These are phyloP conservation scores for Theileria equi DNA, from an alignment of 169 alveolate genomes.

Conservation along the genomic window DNA sequence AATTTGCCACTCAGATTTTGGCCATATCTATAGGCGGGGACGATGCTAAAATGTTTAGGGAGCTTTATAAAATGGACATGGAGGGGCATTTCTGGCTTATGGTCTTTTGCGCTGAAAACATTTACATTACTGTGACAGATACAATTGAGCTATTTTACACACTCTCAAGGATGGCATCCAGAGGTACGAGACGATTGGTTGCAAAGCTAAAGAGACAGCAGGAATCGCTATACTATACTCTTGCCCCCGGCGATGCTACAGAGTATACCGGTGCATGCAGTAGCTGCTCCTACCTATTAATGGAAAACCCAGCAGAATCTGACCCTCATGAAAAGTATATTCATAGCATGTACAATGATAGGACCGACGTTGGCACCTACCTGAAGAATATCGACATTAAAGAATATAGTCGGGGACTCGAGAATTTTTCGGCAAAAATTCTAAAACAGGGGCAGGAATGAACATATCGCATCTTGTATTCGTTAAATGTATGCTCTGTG, in stretches of 20 bases:
- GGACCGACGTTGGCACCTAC: conserved; percentile 52
- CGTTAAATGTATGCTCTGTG: no score
- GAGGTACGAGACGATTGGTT: not conserved
- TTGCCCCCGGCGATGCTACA: conserved; percentile 2
- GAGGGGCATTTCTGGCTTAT: conserved; percentile 17
- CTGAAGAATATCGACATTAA: conserved; percentile 39
- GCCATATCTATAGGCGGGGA: not conserved
- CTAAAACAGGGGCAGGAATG: not conserved
- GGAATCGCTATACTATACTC: conserved; percentile 36
- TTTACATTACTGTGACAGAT: conserved; percentile 55
- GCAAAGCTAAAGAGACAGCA: conserved; percentile 12
- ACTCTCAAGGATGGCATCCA: conserved; percentile 4
- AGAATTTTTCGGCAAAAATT: not conserved
- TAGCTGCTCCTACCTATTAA: conserved; percentile 42
- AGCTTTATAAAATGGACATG: conserved; percentile 14
- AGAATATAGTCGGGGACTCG: conserved; percentile 20
- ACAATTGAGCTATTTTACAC: conserved; percentile 24
- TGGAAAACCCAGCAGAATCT: conserved; percentile 27
- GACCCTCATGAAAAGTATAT: conserved; percentile 54
- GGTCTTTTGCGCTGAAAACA: conserved; percentile 48
- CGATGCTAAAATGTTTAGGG: conserved; percentile 1
- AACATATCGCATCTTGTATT: no score
- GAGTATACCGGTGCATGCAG: not conserved
- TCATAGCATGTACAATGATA: conserved; percentile 46
- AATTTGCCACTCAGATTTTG: not conserved